Evolutionary conservation across 148 eudicot species (phyloP).

Genomic region (Nyssa sinensis): DNA sequence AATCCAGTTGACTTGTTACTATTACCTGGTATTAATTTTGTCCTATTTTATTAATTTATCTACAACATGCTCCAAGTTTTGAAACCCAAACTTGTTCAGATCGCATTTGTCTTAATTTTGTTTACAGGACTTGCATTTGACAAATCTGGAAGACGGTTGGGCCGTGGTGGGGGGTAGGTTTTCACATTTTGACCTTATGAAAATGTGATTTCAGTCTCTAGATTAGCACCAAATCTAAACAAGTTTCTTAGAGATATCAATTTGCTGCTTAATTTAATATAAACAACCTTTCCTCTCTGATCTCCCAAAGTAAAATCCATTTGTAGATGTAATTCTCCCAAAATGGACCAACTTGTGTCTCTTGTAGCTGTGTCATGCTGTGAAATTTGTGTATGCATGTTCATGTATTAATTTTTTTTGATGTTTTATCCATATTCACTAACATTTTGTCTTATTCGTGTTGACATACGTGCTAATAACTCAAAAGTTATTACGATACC

Average conservation of each 20-base stretch:
- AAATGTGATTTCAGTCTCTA: slow-evolving; percentile 1
- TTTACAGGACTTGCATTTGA: slow-evolving; percentile 93
- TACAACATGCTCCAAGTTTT: not conserved
- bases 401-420: too few relatives aligned
- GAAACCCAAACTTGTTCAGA: slow-evolving; percentile 6
- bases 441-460: not conserved
- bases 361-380: too few relatives aligned
- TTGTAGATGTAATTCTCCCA: not conserved
- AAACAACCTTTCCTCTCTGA: not conserved
- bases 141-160: slow-evolving; percentile 88
- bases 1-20: slow-evolving; percentile 83
- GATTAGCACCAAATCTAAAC: not conserved
- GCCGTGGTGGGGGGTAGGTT: slow-evolving; percentile 99
- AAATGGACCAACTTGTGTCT: not conserved
- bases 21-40: slow-evolving; percentile 69
- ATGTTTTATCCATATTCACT: not conserved
- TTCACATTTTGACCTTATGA: not conserved
- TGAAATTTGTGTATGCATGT: not conserved
- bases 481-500: slow-evolving; percentile 85
- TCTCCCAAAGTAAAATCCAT: not conserved
- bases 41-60: slow-evolving; percentile 12
- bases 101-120: slow-evolving; percentile 15
- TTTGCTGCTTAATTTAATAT: not conserved
- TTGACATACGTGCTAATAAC: slow-evolving; percentile 10
- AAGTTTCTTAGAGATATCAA: not conserved